These are phyloP conservation scores for Pseudozyma hubeiensis DNA, from an alignment of 1,284 basidiomycete species.

Conservation along the genomic window DNA sequence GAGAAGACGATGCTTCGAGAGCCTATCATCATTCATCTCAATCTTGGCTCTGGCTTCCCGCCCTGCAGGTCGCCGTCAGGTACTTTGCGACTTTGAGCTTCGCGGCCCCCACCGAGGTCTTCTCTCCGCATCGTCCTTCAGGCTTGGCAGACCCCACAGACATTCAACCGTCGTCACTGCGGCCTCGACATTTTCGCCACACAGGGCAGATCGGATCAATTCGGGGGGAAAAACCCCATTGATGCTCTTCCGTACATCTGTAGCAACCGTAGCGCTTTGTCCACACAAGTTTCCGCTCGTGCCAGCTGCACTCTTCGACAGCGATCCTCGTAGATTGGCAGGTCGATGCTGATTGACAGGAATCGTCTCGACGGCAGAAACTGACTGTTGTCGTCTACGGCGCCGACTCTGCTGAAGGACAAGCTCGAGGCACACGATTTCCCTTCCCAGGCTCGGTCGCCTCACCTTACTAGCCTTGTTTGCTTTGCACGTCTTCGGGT, in stretches of 20 bases:
- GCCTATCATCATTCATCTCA: constrained; percentile 28
- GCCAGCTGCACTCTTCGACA: not conserved
- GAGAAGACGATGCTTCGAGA: constrained; percentile 32
- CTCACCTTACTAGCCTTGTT: not conserved
- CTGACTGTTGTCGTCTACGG: constrained; percentile 1
- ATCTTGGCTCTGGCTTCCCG: constrained; percentile 1
- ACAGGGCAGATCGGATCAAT: too few species aligned
- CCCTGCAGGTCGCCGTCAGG: not conserved
- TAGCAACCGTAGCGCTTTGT: too few species aligned
- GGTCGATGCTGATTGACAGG: constrained; percentile 1
- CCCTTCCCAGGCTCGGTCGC: not conserved
- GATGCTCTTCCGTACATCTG: too few species aligned
- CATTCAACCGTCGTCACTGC: not conserved
- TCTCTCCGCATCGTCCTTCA: constrained; percentile 9
- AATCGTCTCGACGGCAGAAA: not conserved
- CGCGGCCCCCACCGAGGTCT: constrained; percentile 4
- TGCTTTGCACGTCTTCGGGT: not conserved
- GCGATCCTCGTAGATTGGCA: constrained; percentile 7
- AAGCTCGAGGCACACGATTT: constrained; percentile 6
- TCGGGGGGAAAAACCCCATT: too few species aligned
- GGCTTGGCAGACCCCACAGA: not conserved
- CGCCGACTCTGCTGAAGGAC: not conserved
- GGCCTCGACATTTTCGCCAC: too few species aligned
- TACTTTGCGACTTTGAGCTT: not conserved
- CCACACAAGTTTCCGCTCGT: too few species aligned